Base-by-base conservation (phyloP, 805 yeast species). In the Spathaspora girioi region DNA sequence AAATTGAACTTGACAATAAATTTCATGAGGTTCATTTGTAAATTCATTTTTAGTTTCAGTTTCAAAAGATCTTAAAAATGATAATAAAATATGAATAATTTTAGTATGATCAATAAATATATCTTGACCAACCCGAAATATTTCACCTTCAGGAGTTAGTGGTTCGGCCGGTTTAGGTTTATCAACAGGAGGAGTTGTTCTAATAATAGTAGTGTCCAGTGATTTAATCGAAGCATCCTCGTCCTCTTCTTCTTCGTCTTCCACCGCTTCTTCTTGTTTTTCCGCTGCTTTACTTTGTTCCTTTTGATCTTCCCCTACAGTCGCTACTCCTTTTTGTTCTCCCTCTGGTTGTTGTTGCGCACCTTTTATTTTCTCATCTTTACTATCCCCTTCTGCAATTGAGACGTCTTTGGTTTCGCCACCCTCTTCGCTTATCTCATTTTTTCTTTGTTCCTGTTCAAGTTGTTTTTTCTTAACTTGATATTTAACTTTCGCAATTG, bases 31-130 rank as follows among this genome's bases (percentile, higher is more conserved):
- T 48, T 74, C 78, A 18, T 59, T 66, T 1, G 68, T 53, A 23
- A 69, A 59, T 38, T 69, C 73, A 41, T 60, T 63, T 54, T 14
- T 57, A 57, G 45, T 58, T 12, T 56, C 63, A n/a, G 80, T 81
- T 54, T 84, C 90, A 1, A 87, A 77, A 1, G 85, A 82, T 54
- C 88, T 89, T 48, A 94, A 73, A 55, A 89, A 89, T 1, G 90
- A 81, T n/a, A 93, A 81, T 46, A 94, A 67, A 41, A 93, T 89
- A 46, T 86, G 89, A 35, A 91, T 84, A 43, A 93, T 84, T 56
- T 83, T 86, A 5, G 93, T 82, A 59, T 83, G 89, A 68, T 91
- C 93, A 31, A 93, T 76, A 52, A 80, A 82, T 18, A 91, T 83
- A 63, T 92, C 96, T 65, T 91, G 97, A 0, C 79, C 78, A 47